Base-by-base conservation (phyloP, 148 eudicot genomes). In the Simmondsia chinensis region DNA sequence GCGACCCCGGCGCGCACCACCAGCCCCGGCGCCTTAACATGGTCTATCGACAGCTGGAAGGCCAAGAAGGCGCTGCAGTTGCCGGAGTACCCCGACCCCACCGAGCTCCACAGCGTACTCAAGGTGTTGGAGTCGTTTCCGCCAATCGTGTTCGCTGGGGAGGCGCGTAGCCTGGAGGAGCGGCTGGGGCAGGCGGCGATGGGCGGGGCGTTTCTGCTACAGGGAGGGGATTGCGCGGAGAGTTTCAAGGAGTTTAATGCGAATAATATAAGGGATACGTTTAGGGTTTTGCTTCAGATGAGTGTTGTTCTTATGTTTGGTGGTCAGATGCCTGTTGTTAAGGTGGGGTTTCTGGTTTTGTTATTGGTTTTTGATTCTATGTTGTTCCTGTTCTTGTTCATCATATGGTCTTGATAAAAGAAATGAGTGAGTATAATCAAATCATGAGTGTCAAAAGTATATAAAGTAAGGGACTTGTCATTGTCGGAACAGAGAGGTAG, bases 161-260 rank as follows among this genome's bases (percentile, higher is more conserved):
- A 82, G 52, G 82, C 80, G 0, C 26, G 86, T 19, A 78, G 39
- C 9, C 77, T 82, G 2, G 94, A 82, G 21, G 82, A 82, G 30
- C 45, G 60, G 43, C 56, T 82, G 16, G 94, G 64, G 0, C 72
- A 82, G 53, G 86, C 83, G 6, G 86, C 94, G 0, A 50, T 75
- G 27, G 94, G 86, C 8, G 65, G 72, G 16, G 86, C 80, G 0
- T 82, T 82, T 11, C 43, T 78, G 10, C 25, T 82, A 20, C 86
- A 78, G 56, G 94, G 86, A 12, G 94, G 94, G 0, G 86, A 82
- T 58, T 82, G 86, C 61, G 93, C 82, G 12, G 93, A 82, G 75
- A 82, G 82, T 43, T 82, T 82, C 33, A 78, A 78, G 50, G 94
- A 82, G 21, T 82, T 82, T 35, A 72, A 41, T 44, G 86, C 86